These are phyloP conservation scores for Waitea zeae DNA, from an alignment of 1,284 basidiomycete species.

Conservation along the genomic window DNA sequence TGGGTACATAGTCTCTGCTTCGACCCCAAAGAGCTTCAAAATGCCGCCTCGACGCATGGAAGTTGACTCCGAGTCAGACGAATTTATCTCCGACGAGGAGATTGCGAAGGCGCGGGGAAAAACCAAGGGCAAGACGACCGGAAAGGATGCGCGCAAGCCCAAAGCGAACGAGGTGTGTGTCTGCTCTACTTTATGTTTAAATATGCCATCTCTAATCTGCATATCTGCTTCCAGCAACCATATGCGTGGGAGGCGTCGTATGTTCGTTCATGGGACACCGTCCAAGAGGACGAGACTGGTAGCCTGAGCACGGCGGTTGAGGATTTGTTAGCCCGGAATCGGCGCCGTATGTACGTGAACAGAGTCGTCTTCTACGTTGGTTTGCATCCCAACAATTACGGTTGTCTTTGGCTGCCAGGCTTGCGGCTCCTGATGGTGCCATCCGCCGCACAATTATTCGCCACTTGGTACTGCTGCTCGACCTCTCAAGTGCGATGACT, in stretches of 20 bases:
- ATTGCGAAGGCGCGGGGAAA: conserved; percentile 19
- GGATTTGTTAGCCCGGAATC: conserved; percentile 70
- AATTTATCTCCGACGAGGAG: conserved; percentile 22
- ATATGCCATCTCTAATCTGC: conserved; percentile 1
- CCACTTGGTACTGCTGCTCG: conserved; percentile 81
- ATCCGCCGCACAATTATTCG: conserved; percentile 93
- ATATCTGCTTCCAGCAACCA: conserved; percentile 29
- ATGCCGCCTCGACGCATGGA: conserved; percentile 19
- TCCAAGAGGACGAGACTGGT: conserved; percentile 90
- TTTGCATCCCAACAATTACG: conserved; percentile 1
- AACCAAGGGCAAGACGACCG: conserved; percentile 24
- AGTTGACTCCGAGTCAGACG: conserved; percentile 35
- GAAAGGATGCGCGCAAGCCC: conserved; percentile 28
- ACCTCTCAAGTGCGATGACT: conserved; percentile 83
- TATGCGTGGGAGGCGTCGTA: conserved; percentile 97
- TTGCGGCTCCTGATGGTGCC: conserved; percentile 63
- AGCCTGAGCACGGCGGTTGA: conserved; percentile 84
- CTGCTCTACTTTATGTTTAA: not conserved
- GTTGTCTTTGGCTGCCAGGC: conserved; percentile 17
- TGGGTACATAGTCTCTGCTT: too few relatives aligned
- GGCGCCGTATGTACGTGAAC: conserved; percentile 65
- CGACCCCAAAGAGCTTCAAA: too few relatives aligned
- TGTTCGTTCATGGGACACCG: conserved; percentile 90
- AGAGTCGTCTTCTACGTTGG: conserved; percentile 2
- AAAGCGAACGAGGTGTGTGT: conserved; percentile 33